phyloP scores from a whole-genome alignment of 257 asterid genomes.

The Primulina tabacum region DNA sequence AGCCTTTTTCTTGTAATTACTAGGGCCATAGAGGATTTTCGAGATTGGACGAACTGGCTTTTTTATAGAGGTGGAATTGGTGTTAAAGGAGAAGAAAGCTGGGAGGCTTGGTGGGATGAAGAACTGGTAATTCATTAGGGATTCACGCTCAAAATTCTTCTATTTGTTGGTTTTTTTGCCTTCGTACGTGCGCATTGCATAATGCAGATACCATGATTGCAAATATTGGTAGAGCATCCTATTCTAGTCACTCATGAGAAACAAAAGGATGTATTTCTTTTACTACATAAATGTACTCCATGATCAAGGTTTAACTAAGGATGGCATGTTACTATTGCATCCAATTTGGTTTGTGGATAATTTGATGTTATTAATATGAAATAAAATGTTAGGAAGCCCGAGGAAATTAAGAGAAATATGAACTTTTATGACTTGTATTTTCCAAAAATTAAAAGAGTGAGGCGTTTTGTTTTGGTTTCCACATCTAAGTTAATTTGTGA shows the following conservation, averaged over 20 bases:
- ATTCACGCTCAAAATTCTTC: neutral
- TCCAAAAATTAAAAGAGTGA: too few relatives aligned
- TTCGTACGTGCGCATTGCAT: neutral
- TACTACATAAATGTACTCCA: neutral
- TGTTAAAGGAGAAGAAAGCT: slow-evolving; percentile 97
- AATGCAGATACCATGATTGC: neutral
- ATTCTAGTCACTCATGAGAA: neutral
- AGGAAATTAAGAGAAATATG: neutral
- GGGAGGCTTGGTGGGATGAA: slow-evolving; percentile 99
- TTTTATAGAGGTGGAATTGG: slow-evolving; percentile 99
- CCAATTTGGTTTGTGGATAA: neutral
- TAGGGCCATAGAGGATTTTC: slow-evolving; percentile 96
- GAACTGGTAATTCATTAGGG: slow-evolving; percentile 61
- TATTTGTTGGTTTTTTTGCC: neutral
- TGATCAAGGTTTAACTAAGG: neutral
- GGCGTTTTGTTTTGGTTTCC: neutral
- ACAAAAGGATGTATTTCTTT: neutral
- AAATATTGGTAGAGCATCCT: neutral
- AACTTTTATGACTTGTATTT: too few relatives aligned
- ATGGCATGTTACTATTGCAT: neutral
- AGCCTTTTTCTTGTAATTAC: slow-evolving; percentile 26
- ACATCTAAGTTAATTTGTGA: neutral
- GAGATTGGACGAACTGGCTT: slow-evolving; percentile 99
- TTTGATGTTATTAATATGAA: too few relatives aligned
- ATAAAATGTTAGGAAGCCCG: neutral